Evolutionary conservation across 805 yeast species (phyloP), one percentile per base, ranked within the genome.

Genomic region (Starmerella floricola): DNA sequence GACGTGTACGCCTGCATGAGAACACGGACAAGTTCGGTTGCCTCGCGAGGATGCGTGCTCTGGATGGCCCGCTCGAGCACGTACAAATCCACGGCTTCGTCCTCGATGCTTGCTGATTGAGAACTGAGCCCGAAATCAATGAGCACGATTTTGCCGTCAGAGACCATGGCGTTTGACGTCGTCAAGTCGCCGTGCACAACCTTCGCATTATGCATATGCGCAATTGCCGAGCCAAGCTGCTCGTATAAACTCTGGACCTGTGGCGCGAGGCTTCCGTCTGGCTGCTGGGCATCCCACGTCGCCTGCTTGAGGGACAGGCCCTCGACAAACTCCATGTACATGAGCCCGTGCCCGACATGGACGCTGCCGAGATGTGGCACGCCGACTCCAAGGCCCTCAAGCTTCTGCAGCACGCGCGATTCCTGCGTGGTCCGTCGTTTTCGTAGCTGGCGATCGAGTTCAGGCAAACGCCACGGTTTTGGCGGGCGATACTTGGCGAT

Each of bases 31-130:
- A 86, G 86, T 33, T 59, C 54, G 1, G 68, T 70, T 2, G 94
- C 69, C 54, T 72, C 73, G 5, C 69, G 68, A 0, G 97, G 88
- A 61, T 91, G 98, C 1, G 98, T 91, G 51, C 95, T 83, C 24
- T 75, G 63, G 16, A 91, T 71, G 0, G 98, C 97, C 54, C 97
- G 67, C 61, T 91, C 98, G 46, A 91, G 62, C 10, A 91, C 97
- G 54, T 91, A 91, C 45, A 91, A 61, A 60, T 91, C 98, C n/a
- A 91, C 98, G 3, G 97, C 97, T 60, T 84, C 86, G 55, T 88
- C 97, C 54, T 91, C 98, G 16, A 41, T 23, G 6, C 42, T 38
- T 2, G 52, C 55, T 0, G 94, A 76, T 44, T 76, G 76, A 11
- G 86, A 75, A 2, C 94, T 81, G 16, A 91, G 67, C 0, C 98